These are phyloP conservation scores for Blastocystis sp. DNA, from an alignment of 352 stramenopile genomes.

Conservation along the genomic window DNA sequence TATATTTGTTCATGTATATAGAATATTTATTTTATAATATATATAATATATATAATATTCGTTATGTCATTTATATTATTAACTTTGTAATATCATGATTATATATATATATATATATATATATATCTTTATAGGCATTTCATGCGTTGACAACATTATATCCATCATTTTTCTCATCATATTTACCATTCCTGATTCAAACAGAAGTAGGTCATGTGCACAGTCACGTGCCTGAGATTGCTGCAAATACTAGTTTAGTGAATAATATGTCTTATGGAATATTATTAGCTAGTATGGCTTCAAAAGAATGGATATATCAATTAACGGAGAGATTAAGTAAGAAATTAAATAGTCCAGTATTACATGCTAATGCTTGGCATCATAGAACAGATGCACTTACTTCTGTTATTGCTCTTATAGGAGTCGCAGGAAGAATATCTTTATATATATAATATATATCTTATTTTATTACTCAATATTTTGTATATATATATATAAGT, in stretches of 20 bases:
- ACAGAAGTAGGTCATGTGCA: background rate
- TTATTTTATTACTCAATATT: constrained; percentile 37
- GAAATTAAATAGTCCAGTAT: constrained; percentile 27
- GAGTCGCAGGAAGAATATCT: constrained; percentile 10
- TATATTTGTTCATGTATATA: constrained; percentile 29
- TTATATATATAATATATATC: background rate
- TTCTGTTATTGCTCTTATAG: constrained; percentile 11
- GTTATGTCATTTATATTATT: too few species aligned
- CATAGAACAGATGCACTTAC: constrained; percentile 32
- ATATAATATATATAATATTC: too few species aligned
- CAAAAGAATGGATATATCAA: constrained; percentile 33
- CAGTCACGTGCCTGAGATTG: constrained; percentile 1
- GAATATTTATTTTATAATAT: too few species aligned
- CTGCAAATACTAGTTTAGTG: constrained; percentile 6
- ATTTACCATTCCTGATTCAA: too few species aligned
- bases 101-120: too few species aligned
- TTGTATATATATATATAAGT: too few species aligned
- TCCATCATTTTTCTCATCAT: too few species aligned
- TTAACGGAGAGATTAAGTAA: constrained; percentile 15
- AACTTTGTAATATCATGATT: too few species aligned
- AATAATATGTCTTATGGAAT: constrained; percentile 14
- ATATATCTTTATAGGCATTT: too few species aligned
- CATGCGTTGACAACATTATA: background rate
- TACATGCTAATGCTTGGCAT: constrained; percentile 35
- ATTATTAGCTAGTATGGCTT: background rate